These are phyloP conservation scores for Tolypocladium inflatum DNA, from an alignment of 2,329 filamentous ascomycete species.

Conservation along the genomic window DNA sequence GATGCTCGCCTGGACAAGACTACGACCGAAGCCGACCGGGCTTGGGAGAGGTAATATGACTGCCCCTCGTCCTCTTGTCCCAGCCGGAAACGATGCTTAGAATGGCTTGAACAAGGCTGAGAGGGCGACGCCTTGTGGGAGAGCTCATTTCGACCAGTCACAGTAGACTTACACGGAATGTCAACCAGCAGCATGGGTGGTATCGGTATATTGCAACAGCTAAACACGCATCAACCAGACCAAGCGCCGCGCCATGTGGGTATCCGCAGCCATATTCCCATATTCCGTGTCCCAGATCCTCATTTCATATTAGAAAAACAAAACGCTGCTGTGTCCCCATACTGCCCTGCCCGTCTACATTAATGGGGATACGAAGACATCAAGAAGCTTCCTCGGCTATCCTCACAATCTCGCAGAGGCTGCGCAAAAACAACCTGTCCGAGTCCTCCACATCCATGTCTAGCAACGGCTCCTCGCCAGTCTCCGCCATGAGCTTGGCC, in stretches of 20 bases:
- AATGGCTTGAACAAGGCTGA: too few relatives aligned
- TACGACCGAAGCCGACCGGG: too few relatives aligned
- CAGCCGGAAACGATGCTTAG: too few relatives aligned
- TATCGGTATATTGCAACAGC: background rate
- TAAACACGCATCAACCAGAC: background rate
- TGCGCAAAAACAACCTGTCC: constrained; percentile 28
- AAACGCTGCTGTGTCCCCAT: background rate
- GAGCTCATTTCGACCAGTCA: too few relatives aligned
- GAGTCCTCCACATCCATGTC: constrained; percentile 19
- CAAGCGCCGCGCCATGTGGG: constrained; percentile 1
- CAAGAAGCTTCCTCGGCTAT: constrained; percentile 20
- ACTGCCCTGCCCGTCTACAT: too few relatives aligned
- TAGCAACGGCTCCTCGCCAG: constrained; percentile 19
- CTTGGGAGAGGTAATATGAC: too few relatives aligned
- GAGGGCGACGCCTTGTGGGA: too few relatives aligned
- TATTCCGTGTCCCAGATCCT: background rate
- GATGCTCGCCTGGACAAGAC: too few relatives aligned
- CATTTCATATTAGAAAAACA: background rate
- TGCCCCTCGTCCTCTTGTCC: too few relatives aligned
- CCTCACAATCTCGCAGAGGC: constrained; percentile 33
- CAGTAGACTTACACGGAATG: too few relatives aligned
- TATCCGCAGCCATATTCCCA: background rate
- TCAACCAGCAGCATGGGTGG: too few relatives aligned
- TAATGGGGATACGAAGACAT: background rate
- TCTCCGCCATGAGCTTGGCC: constrained; percentile 27